Conservation (phyloP, 345 rosid genomes). For the Gossypium mustelinum region DNA sequence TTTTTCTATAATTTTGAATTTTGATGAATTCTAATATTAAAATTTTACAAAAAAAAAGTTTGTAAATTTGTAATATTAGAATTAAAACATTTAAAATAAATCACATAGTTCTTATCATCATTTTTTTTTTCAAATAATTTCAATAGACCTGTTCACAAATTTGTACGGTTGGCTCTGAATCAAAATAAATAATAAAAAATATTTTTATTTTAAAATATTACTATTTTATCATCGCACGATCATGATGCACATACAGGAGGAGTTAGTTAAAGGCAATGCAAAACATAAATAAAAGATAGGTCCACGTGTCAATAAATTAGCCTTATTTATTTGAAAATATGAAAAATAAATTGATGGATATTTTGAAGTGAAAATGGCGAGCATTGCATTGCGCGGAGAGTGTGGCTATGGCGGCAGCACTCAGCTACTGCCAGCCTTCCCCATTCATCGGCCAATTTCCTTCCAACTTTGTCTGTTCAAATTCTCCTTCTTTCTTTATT, state of each 20-base stretch:
- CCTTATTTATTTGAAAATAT: background rate
- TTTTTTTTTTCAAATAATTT: too few relatives aligned
- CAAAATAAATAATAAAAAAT: too few relatives aligned
- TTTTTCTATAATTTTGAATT: too few relatives aligned
- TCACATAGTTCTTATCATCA: too few relatives aligned
- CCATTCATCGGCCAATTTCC: constrained; percentile 40
- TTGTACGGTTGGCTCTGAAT: too few relatives aligned
- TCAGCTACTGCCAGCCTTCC: constrained; percentile 48
- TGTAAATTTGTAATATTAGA: too few relatives aligned
- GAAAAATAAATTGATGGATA: background rate
- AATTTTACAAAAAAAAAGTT: too few relatives aligned
- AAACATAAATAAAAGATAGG: background rate
- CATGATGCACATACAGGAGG: background rate
- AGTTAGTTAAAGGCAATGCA: background rate
- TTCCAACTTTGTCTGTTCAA: constrained; percentile 30
- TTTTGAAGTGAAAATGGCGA: background rate
- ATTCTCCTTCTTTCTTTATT: background rate
- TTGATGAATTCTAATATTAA: too few relatives aligned
- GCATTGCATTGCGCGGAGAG: background rate
- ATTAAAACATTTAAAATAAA: too few relatives aligned
- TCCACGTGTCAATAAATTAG: constrained; percentile 6
- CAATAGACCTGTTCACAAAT: too few relatives aligned
- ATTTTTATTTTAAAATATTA: too few relatives aligned
- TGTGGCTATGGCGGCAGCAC: constrained; percentile 36
- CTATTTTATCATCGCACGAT: too few relatives aligned